phyloP scores from a whole-genome alignment of 2,329 filamentous ascomycete genomes.

The Colletotrichum tropicicola region DNA sequence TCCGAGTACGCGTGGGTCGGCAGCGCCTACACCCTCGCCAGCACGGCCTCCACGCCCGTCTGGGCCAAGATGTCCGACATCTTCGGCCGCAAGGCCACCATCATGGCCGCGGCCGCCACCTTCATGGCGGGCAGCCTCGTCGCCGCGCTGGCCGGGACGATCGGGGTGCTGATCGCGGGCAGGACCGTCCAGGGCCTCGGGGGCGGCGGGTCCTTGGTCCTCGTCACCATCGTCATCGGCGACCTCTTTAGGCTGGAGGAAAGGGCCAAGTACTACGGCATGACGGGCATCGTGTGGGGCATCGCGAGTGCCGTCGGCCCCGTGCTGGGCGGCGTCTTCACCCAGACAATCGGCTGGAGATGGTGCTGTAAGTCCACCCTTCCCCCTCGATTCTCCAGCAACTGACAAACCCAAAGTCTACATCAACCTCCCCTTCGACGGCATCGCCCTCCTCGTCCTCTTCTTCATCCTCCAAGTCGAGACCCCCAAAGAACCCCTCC shows the following conservation, averaged over 20 bases:
- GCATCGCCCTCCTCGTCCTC: conserved; percentile 48
- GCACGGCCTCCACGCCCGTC: conserved; percentile 71
- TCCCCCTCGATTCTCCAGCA: too few relatives aligned
- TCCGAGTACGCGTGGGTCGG: conserved; percentile 40
- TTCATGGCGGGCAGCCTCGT: conserved; percentile 40
- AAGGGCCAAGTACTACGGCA: conserved; percentile 56
- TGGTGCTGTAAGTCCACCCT: conserved; percentile 57
- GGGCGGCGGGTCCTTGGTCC: conserved; percentile 44
- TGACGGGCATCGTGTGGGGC: conserved; percentile 66
- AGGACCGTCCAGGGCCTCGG: conserved; percentile 45
- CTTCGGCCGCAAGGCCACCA: conserved; percentile 49
- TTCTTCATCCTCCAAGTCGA: conserved; percentile 57
- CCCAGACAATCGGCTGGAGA: conserved; percentile 63
- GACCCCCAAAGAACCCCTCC: conserved; percentile 63
- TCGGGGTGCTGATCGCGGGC: conserved; percentile 40
- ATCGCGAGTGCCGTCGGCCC: conserved; percentile 64
- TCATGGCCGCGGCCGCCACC: conserved; percentile 42
- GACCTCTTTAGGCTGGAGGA: conserved; percentile 46
- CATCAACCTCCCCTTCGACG: conserved; percentile 53
- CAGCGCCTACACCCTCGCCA: conserved; percentile 36
- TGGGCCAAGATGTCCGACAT: conserved; percentile 67
- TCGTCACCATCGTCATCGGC: conserved; percentile 47
- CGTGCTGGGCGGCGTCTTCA: conserved; percentile 66
- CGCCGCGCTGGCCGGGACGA: neutral
- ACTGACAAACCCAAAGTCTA: conserved; percentile 37